phyloP scores from a whole-genome alignment of 306 rosid genomes.

The Pyrus betulifolia region DNA sequence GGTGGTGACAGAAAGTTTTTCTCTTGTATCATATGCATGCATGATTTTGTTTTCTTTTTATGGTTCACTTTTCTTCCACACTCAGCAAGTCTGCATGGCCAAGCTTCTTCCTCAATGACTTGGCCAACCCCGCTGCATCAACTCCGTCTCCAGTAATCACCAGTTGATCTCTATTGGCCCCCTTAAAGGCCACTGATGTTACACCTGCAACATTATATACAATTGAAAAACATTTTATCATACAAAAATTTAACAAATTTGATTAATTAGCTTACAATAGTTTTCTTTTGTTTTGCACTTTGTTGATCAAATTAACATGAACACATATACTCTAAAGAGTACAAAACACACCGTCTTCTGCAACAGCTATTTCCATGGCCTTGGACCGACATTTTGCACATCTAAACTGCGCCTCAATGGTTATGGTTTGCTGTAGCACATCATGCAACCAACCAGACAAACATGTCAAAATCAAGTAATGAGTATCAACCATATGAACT shows the following conservation, averaged over 20 bases:
- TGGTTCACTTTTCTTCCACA: slow-evolving; percentile 16
- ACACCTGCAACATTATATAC: slow-evolving; percentile 5
- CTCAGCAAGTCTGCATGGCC: slow-evolving; percentile 31
- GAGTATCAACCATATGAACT: neutral
- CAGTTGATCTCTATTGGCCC: slow-evolving; percentile 7
- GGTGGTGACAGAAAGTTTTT: neutral
- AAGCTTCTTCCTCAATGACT: slow-evolving; percentile 39
- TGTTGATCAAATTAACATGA: neutral
- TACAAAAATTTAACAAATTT: too few species aligned
- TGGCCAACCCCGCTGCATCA: slow-evolving; percentile 39
- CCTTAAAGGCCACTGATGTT: slow-evolving; percentile 8
- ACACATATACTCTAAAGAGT: neutral
- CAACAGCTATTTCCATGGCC: slow-evolving; percentile 14
- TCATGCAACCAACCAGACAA: neutral
- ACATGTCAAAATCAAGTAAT: neutral
- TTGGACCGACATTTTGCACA: slow-evolving; percentile 10
- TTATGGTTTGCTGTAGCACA: slow-evolving; percentile 15
- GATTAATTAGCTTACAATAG: too few species aligned
- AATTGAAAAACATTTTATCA: too few species aligned
- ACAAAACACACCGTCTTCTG: slow-evolving; percentile 1
- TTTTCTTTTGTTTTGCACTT: too few species aligned
- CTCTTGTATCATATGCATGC: neutral
- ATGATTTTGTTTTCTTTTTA: neutral
- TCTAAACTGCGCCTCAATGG: slow-evolving; percentile 15
- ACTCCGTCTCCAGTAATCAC: slow-evolving; percentile 35